Evolutionary conservation across 2,329 filamentous ascomycete species (phyloP), one percentile per base, ranked within the genome.

Genomic region (Sporothrix pallida): DNA sequence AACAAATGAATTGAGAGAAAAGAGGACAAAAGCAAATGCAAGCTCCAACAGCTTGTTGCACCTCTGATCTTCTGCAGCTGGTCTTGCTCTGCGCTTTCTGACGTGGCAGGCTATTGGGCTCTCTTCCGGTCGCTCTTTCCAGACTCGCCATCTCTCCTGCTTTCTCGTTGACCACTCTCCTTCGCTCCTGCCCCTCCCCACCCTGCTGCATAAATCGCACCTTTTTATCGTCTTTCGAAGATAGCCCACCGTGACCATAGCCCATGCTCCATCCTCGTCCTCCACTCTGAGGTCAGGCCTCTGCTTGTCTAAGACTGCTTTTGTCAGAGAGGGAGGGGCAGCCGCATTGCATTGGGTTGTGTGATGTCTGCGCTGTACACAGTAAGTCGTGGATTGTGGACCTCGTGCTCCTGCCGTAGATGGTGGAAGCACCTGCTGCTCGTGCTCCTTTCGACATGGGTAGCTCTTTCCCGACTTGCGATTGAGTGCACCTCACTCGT

Each of bases 331-430:
- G 60, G 31, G 63, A 72, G 71, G 71, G 63, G 62, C 50, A 46
- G 60, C 70, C 26, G 71, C 52, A 62, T 48, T 67, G 62, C 62
- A 65, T 67, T 20, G 62, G 62, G 50, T 60, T 72, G 62, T 72
- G 63, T 69, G 62, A 60, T 72, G 50, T 69, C 50, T 72, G 48
- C 44, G 37, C 20, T 37, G 52, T n/a, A 42, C 65, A 8, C 48
- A 2, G 62, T 65, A 2, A 37, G 31, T 37, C 31, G 31, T 37
- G 31, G 31, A 37, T 37, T 37, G 20, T 44, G 62, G 15, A 23
- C 46, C 42, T 52, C 42, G 44, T n/a, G 44, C 37, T 63, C 52
- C 23, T 56, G 52, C 52, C 52, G 52, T 56, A 13, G 20, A 20
- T 13, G 52, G 13, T 54, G 31, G 31, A 37, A 37, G 31, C 31